Base-by-base conservation (phyloP, 495 filamentous ascomycete species). In the Staphylotrichum longicolle region DNA sequence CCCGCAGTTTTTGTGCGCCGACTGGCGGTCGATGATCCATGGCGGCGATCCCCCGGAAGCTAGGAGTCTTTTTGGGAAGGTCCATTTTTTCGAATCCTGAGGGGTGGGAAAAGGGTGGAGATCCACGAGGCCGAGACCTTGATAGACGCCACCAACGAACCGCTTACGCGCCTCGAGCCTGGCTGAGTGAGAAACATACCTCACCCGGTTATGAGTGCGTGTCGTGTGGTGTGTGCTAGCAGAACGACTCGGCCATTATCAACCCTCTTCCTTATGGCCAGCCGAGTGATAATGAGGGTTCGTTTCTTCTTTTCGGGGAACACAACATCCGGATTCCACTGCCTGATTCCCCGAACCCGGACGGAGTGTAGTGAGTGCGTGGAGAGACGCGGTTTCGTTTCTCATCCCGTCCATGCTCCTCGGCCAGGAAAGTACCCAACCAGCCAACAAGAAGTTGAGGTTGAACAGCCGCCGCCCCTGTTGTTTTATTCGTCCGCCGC, bases 401-500 rank as follows among this genome's bases (percentile, higher is more conserved):
- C 20, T 9, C n/a, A 6, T 40, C 44, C 32, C 32, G n/a, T 11
- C 7, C 8, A 9, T n/a, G 45, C 15, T 30, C 20, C 20, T 27
- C 20, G 20, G 20, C 20, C 20, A 27, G 20, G 41, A 60, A 34
- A n/a, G 9, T 6, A 15, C 15, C 49, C 57, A 53, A 39, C 58
- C 40, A 37, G n/a, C 49, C 50, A 40, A 40, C 41, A 45, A 6
- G 33, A 32, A 47, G 40, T 39, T 47, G n/a, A 34, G 12, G 32
- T 62, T 66, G 53, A 45, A 58, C 46, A 67, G 60, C 64, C 63
- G 66, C 65, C 60, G 50, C 9, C 37, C 34, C 32, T 30, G 15
- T 11, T 2, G 3, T 12, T 50, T 58, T 39, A 73, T 73, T 73
- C 58, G 68, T 60, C 57, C 32, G 35, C 57, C 10, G 52, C 34